phyloP scores from a whole-genome alignment of 352 stramenopile species.

The Phytophthora chlamydospora region DNA sequence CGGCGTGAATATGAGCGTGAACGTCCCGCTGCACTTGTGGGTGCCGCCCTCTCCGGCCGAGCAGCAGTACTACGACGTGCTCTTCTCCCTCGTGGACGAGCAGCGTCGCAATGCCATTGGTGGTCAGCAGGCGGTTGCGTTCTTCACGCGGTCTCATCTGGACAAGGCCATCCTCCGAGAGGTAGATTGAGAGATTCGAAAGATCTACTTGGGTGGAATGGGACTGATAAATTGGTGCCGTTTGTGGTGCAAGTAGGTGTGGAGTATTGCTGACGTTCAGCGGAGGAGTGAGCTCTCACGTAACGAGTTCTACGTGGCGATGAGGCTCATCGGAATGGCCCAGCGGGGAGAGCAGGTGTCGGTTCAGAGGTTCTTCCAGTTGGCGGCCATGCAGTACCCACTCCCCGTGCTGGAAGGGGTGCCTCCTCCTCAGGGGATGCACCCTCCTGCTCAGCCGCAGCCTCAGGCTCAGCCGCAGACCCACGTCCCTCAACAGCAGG shows the following conservation, averaged over 20 bases:
- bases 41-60: slow-evolving; percentile 63
- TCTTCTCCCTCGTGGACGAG: slow-evolving; percentile 92
- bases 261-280: slow-evolving; percentile 77
- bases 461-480: slow-evolving; percentile 7
- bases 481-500: slow-evolving; percentile 13
- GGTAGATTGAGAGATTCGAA: slow-evolving; percentile 28
- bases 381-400: slow-evolving; percentile 59
- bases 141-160: slow-evolving; percentile 93
- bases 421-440: slow-evolving; percentile 39
- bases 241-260: slow-evolving; percentile 52
- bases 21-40: slow-evolving; percentile 52
- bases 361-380: slow-evolving; percentile 73
- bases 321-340: slow-evolving; percentile 86
- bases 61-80: slow-evolving; percentile 89
- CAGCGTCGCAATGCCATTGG: slow-evolving; percentile 83
- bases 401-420: slow-evolving; percentile 74
- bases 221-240: not conserved
- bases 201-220: slow-evolving; percentile 1
- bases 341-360: slow-evolving; percentile 74
- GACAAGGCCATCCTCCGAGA: slow-evolving; percentile 84
- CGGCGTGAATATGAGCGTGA: slow-evolving; percentile 23
- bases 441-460: slow-evolving; percentile 7
- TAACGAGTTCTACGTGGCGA: slow-evolving; percentile 87
- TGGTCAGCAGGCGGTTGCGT: slow-evolving; percentile 90
- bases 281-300: slow-evolving; percentile 75